Base-by-base conservation (phyloP, 2,329 filamentous ascomycete genomes). In the Colletotrichum sp. region DNA sequence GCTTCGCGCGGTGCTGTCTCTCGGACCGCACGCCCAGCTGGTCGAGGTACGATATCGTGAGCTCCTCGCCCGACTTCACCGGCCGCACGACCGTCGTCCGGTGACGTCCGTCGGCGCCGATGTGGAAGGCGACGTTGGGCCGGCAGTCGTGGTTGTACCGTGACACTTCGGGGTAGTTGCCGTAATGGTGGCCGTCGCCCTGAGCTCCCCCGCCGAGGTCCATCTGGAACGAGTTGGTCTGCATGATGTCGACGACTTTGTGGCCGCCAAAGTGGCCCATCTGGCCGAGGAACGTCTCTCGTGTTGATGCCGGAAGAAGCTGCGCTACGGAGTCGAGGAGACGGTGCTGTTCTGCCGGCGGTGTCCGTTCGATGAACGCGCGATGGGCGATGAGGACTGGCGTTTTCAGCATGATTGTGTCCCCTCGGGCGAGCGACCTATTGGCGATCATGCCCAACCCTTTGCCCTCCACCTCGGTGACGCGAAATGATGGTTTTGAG, bases 131-230 rank as follows among this genome's bases (percentile, higher is more conserved):
- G 39, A 85, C 83, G 74, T 88, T 88, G 30, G 87, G 84, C 4
- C 86, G 82, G 76, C 87, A 88, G 79, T 87, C 86, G 80, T 88
- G 87, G 80, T 88, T 88, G 73, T 87, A 80, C n/a, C 86, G 81
- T 16, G 86, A 78, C 13, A 78, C 76, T 24, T 77, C 77, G 15
- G 76, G 76, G 57, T 73, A 78, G 63, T 77, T 77, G 57, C 72
- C 77, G 59, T 77, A 78, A 24, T 78, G 76, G 39, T 78, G 72
- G 34, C 66, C 76, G 32, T 66, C 75, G 8, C 52, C 75, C 34
- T 70, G 64, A 3, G 32, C 57, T 8, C 44, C 69, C 9, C 75
- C 76, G 66, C 77, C 77, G 5, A 78, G 36, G 67, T 78, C 77
- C 63, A 78, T 75, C 67, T 78, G 77, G 76, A 78, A 78, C 24